These are phyloP conservation scores for Punctularia strigosozonata DNA, from an alignment of 768 basidiomycete species.

Conservation along the genomic window DNA sequence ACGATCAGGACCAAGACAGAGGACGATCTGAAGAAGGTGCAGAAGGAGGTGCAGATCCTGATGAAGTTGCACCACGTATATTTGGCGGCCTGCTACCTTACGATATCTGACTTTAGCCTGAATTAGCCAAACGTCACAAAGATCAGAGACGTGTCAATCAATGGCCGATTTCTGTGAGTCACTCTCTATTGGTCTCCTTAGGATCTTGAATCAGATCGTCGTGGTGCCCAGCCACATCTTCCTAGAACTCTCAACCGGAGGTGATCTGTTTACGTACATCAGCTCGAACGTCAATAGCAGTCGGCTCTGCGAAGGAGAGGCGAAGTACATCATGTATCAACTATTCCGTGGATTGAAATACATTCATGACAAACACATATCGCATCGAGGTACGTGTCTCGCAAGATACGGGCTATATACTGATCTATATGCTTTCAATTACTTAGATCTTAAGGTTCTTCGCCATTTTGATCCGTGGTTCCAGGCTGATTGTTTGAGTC, in stretches of 20 bases:
- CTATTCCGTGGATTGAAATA: constrained; percentile 60
- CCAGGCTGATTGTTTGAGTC: neutral
- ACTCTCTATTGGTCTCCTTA: neutral
- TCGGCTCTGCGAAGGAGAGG: constrained; percentile 65
- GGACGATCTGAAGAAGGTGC: constrained; percentile 45
- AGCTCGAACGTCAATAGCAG: constrained; percentile 40
- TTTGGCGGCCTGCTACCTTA: neutral
- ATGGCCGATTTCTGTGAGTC: constrained; percentile 45
- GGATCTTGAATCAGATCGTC: neutral
- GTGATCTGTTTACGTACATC: constrained; percentile 83
- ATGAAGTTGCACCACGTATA: constrained; percentile 58
- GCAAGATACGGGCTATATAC: constrained; percentile 1
- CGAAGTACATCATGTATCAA: constrained; percentile 78
- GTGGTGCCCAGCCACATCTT: constrained; percentile 53
- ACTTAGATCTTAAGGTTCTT: constrained; percentile 52
- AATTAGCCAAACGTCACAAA: constrained; percentile 71
- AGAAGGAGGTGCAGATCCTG: constrained; percentile 72
- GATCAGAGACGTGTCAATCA: constrained; percentile 57
- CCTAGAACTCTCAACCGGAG: constrained; percentile 76
- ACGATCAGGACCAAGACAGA: constrained; percentile 57
- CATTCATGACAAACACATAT: constrained; percentile 59
- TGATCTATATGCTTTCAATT: neutral
- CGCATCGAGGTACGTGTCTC: constrained; percentile 55
- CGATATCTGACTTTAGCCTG: neutral
- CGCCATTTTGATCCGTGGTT: neutral